Base-by-base conservation (phyloP, 352 stramenopile species). In the Pythium myriotylum region DNA sequence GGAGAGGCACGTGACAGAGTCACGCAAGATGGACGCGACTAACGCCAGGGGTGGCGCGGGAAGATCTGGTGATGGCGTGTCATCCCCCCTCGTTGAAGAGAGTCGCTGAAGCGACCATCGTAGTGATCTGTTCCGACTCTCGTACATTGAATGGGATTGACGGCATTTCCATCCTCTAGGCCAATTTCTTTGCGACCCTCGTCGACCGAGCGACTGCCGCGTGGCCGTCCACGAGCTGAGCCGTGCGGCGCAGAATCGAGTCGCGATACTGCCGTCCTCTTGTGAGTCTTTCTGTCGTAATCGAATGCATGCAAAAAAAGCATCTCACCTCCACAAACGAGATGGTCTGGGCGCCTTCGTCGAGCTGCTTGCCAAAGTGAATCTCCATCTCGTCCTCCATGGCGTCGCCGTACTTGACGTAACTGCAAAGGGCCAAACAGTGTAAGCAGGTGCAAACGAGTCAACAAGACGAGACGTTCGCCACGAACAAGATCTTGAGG, bases 371-470 rank as follows among this genome's bases (percentile, higher is more conserved):
- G 51, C 75, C 74, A 57, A 94, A 94, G 48, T 91, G 80, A 9
- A 69, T 64, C 53, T 91, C 72, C 84, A 92, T 92, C 55, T 94
- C 82, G 20, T 77, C 72, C 58, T 94, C 82, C 80, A 94, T 91
- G n/a, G 63, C 67, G 47, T 86, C 83, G 12, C 75, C 79, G 35
- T 90, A 89, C 56, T 91, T 91, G n/a, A 89, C 48, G 40, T 87
- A 92, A 26, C 83, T 68, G 20, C 29, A 35, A 5, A 35, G n/a
- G n/a, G 29, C 10, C 29, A 35, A 35, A 35, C 29, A 10, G 29
- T 35, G 29, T 35, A 10, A 35, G 29, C 29, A 26, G n/a, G 17
- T 24, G 19, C 23, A 4, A 52, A 9, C 22, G n/a, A 43, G 23
- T 27, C 17, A 27, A 29, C 19, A 12, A 47, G 5, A 27, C 32